These are phyloP conservation scores for Neofusicoccum parvum DNA, from an alignment of 2,329 filamentous ascomycete genomes.

Conservation along the genomic window DNA sequence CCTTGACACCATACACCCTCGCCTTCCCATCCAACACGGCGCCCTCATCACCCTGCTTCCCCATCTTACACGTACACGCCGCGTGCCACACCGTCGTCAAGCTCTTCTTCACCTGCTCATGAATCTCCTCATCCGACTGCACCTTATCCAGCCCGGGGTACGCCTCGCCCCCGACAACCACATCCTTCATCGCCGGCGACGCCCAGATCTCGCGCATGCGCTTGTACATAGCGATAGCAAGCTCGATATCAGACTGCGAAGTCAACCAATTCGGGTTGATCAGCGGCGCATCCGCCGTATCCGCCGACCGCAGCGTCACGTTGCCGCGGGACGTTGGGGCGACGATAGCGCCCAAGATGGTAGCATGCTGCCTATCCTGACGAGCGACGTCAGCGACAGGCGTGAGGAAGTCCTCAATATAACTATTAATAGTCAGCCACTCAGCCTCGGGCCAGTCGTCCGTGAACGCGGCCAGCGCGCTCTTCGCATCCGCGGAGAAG, in stretches of 20 bases:
- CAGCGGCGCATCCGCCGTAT: constrained; percentile 31
- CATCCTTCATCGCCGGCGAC: constrained; percentile 27
- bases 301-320: constrained; percentile 35
- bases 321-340: constrained; percentile 39
- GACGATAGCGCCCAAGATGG: constrained; percentile 34
- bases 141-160: constrained; percentile 29
- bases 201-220: constrained; percentile 33
- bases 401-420: constrained; percentile 27
- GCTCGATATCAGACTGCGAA: constrained; percentile 32
- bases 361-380: constrained; percentile 35
- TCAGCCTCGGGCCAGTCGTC: constrained; percentile 33
- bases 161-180: constrained; percentile 31
- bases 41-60: constrained; percentile 33
- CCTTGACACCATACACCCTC: constrained; percentile 40
- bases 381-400: constrained; percentile 28
- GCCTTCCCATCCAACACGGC: constrained; percentile 42
- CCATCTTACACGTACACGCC: constrained; percentile 42
- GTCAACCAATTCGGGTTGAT: constrained; percentile 42
- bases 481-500: constrained; percentile 20
- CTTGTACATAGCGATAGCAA: constrained; percentile 36
- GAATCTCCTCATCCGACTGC: constrained; percentile 32
- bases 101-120: constrained; percentile 25
- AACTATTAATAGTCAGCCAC: constrained; percentile 28
- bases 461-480: constrained; percentile 25
- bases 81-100: constrained; percentile 40